Evolutionary conservation across 2,329 filamentous ascomycete species (phyloP), one percentile per base, ranked within the genome.

Genomic region (Exophiala oligosperma): DNA sequence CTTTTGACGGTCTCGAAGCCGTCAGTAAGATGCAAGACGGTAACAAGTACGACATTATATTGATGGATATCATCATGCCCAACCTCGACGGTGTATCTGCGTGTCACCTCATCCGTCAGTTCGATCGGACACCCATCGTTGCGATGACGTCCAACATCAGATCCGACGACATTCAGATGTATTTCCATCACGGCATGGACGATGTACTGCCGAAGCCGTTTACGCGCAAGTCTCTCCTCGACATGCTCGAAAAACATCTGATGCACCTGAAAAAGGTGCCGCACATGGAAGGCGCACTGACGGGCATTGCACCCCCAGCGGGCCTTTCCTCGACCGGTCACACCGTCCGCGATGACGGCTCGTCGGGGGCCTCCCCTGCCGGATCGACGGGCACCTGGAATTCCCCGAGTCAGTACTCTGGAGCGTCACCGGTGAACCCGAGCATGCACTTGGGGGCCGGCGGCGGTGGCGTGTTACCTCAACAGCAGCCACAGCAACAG

Each of bases 81-180:
- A 89, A 92, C 64, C 81, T 97, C 54, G 94, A 97, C 69, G 94
- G 94, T 66, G 92, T 97, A 4, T 96, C 92, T 14, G 93, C 94
- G 2, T 96, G 92, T 57, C 90, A 94, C 69, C 86, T 96, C 62
- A 97, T 99, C 64, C 86, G 93, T 53, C 90, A 96, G 70, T 91
- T 93, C 62, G 87, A 92, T 63, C 84, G 86, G 38, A 84, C 87
- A 4, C 94, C 94, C 0, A 95, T 99, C 68, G 91, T 99, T 58
- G 94, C 94, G 48, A 97, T 99, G 94, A 99, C 94, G 2, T 97
- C 93, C 2, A 99, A 97, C 71, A 97, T 99, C 64, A 85, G 94
- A 64, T 92, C 91, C 60, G 93, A 97, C 69, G 94, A 99, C 71
- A 95, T 97, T 61, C 90, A 93, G 54, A 92, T 95, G 77, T 99